These are phyloP conservation scores for Phytophthora pini DNA, from an alignment of 352 stramenopile genomes.

Conservation along the genomic window DNA sequence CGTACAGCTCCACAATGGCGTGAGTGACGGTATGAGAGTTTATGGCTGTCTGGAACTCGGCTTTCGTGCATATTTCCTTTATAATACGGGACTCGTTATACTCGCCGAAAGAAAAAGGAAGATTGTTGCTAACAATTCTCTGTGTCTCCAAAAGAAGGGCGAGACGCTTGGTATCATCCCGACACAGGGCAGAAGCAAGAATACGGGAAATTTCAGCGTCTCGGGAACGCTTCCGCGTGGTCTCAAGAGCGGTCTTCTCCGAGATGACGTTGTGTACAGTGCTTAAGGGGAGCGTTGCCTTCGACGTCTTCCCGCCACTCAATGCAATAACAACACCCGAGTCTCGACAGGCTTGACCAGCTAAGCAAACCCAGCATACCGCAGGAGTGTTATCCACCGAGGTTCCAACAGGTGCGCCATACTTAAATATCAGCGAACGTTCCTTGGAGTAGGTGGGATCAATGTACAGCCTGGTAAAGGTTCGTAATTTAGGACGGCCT, in stretches of 20 bases:
- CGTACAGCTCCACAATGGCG: neutral
- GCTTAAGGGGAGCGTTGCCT: neutral
- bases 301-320: slow-evolving; percentile 1
- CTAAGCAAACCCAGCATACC: slow-evolving; percentile 1
- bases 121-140: neutral
- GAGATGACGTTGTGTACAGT: neutral
- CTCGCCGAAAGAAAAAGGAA: neutral
- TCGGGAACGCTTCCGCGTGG: neutral
- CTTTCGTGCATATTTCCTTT: neutral
- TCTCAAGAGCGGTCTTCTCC: neutral
- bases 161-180: neutral
- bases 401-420: neutral
- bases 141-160: neutral
- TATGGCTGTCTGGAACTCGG: neutral
- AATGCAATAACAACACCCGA: neutral
- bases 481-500: neutral
- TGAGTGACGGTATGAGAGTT: neutral
- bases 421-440: slow-evolving; percentile 5
- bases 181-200: neutral
- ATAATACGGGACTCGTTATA: neutral
- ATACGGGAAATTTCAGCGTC: neutral
- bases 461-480: neutral
- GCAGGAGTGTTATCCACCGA: neutral
- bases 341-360: slow-evolving; percentile 4
- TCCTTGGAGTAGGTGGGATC: neutral